A percentile compares a stretch with the other conserved stretches of the same genome.
These are phyloP conservation scores for Aspergillus indologenus DNA, from an alignment of 495 filamentous ascomycete species.

Conservation along the genomic window DNA sequence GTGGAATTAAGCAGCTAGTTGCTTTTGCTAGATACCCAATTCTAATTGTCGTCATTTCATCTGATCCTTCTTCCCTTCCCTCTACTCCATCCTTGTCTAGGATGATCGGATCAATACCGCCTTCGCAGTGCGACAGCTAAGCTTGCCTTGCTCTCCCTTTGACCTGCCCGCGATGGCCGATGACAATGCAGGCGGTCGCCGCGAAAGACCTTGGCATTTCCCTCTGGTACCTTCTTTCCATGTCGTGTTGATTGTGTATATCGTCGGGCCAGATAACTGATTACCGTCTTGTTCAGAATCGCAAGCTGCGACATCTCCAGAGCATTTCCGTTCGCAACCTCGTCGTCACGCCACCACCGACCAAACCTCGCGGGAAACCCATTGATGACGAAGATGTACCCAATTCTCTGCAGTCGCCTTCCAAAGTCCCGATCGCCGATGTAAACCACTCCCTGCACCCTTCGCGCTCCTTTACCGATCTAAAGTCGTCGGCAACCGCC, in stretches of 20 bases:
- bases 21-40: background rate
- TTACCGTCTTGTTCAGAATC: slow-evolving; percentile 55
- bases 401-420: slow-evolving; percentile 61
- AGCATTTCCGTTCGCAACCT: slow-evolving; percentile 88
- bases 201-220: slow-evolving; percentile 49
- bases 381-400: slow-evolving; percentile 82
- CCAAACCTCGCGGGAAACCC: slow-evolving; percentile 63
- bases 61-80: background rate
- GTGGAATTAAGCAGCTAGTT: too few species aligned
- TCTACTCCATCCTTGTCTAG: slow-evolving; percentile 7
- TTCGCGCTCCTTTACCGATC: slow-evolving; percentile 69
- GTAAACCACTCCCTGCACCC: slow-evolving; percentile 58
- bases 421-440: slow-evolving; percentile 62
- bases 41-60: background rate
- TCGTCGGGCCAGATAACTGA: slow-evolving; percentile 2
- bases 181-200: slow-evolving; percentile 26
- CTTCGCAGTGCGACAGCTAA: slow-evolving; percentile 11
- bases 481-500: slow-evolving; percentile 41
- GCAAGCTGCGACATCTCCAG: slow-evolving; percentile 82
- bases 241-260: background rate
- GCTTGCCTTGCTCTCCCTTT: slow-evolving; percentile 15
- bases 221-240: slow-evolving; percentile 43
- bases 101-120: slow-evolving; percentile 15
- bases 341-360: slow-evolving; percentile 52
- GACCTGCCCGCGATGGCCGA: slow-evolving; percentile 20